phyloP scores from a whole-genome alignment of 2,329 filamentous ascomycete species.

The Stachybotrys chartarum region DNA sequence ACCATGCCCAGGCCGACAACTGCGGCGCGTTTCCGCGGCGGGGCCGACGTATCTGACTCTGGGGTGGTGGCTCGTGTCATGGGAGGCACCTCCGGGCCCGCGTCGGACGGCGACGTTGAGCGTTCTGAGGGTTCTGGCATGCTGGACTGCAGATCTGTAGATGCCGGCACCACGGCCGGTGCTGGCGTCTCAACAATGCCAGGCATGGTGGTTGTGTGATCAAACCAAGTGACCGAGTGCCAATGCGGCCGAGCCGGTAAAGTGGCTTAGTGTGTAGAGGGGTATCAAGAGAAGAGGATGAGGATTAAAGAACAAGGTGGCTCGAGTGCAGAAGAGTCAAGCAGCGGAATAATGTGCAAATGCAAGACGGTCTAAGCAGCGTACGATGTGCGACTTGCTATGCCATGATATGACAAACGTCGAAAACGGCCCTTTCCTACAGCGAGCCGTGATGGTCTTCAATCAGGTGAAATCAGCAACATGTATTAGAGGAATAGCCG shows the following conservation, averaged over 20 bases:
- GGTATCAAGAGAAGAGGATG: neutral
- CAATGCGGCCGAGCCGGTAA: too few species aligned
- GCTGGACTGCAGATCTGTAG: neutral
- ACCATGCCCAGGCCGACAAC: constrained; percentile 91
- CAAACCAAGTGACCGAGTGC: neutral
- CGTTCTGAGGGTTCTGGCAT: neutral
- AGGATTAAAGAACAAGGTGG: neutral
- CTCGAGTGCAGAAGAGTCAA: neutral
- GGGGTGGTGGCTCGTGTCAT: neutral
- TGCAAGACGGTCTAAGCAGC: neutral
- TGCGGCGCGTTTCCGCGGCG: constrained; percentile 56
- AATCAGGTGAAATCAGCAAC: neutral
- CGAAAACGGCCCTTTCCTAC: neutral
- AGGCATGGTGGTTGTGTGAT: neutral
- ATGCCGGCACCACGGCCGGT: neutral
- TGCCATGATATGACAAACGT: neutral
- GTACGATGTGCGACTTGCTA: neutral
- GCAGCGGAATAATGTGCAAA: neutral
- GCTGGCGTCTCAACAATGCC: neutral
- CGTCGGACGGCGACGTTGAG: neutral
- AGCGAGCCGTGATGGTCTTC: neutral
- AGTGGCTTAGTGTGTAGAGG: neutral
- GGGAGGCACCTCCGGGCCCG: neutral
- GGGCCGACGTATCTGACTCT: neutral
- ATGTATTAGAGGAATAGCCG: neutral